Evolutionary conservation across 305 asterid species (phyloP).

Genomic region (Coffea humblotiana): DNA sequence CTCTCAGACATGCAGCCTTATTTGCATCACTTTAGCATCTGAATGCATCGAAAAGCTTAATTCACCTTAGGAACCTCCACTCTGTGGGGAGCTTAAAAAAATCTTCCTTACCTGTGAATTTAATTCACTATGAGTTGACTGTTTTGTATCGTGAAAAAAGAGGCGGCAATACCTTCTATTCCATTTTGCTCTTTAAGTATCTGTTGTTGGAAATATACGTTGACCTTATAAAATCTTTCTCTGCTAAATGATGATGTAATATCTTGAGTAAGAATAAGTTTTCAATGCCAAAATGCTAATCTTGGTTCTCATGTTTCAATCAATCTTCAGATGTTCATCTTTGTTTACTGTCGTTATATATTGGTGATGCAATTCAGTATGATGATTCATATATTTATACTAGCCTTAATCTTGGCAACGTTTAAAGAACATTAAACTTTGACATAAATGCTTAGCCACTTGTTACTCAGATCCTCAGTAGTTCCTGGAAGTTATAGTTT

Average conservation of each 20-base stretch:
- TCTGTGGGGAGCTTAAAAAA: background rate
- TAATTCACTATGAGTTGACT: background rate
- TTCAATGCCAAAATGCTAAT: background rate
- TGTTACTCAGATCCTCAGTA: background rate
- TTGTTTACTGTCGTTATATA: background rate
- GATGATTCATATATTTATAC: background rate
- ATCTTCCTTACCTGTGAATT: background rate
- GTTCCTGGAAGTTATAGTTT: background rate
- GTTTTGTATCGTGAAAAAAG: background rate
- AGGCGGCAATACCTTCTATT: background rate
- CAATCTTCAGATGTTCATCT: background rate
- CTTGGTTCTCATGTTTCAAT: conserved; percentile 4
- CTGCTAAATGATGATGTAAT: background rate
- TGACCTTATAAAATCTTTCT: background rate
- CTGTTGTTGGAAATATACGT: background rate
- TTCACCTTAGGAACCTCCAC: background rate
- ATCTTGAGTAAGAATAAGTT: background rate
- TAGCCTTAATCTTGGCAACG: background rate
- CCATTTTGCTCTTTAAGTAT: background rate
- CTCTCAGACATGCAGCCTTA: background rate
- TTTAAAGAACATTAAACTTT: background rate
- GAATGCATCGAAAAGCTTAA: background rate
- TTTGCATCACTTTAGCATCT: background rate
- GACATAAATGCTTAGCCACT: background rate
- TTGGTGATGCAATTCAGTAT: background rate